These are phyloP conservation scores for Physocladia obscura DNA, from an alignment of 192 early-diverging fungal species.

Conservation along the genomic window DNA sequence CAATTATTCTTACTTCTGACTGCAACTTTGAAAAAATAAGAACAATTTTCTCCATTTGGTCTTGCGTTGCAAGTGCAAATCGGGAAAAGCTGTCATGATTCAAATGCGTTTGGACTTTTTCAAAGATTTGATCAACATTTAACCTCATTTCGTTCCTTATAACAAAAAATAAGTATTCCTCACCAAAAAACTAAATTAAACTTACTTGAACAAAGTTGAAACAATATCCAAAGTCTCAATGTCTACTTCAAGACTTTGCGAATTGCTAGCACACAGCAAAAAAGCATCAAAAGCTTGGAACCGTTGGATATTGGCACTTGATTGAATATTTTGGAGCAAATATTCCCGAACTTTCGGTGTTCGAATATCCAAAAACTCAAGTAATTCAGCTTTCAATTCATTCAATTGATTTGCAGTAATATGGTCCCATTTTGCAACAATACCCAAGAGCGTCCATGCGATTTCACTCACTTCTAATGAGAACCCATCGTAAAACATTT, in stretches of 20 bases:
- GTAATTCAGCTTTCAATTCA: neutral
- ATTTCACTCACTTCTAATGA: neutral
- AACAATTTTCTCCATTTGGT: neutral
- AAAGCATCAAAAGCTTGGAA: neutral
- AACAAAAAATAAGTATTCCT: neutral
- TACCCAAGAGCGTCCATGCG: neutral
- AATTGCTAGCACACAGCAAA: neutral
- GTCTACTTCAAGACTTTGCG: neutral
- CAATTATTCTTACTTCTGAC: neutral
- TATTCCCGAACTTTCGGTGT: neutral
- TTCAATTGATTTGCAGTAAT: no score
- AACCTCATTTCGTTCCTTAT: constrained; percentile 17
- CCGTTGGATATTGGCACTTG: neutral
- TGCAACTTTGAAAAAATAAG: neutral
- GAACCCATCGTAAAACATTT: neutral
- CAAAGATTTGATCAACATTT: constrained; percentile 1
- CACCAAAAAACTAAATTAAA: neutral
- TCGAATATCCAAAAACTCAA: neutral
- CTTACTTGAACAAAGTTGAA: neutral
- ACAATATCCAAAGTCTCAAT: neutral
- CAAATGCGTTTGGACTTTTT: neutral
- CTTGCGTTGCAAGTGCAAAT: neutral
- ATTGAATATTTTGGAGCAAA: neutral
- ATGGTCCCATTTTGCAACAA: neutral
- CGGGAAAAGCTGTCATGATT: neutral